Evolutionary conservation across 1,284 basidiomycete genomes (phyloP).

Genomic region (Cryptococcus maquisensis): DNA sequence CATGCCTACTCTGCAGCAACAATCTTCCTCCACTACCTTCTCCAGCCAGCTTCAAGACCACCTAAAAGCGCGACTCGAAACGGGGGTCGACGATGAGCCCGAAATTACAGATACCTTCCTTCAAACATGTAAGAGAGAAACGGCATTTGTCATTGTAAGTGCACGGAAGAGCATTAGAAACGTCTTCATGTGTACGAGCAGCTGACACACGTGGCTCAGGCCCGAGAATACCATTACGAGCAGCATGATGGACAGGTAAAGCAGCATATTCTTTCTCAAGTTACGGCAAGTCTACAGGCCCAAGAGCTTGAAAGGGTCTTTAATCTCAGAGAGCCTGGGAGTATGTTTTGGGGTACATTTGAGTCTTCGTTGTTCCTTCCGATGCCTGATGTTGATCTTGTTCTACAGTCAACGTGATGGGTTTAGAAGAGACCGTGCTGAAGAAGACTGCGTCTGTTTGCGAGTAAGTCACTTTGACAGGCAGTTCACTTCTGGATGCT

Average conservation of each 20-base stretch:
- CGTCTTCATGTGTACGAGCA: neutral
- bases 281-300: neutral
- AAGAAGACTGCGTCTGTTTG: neutral
- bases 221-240: neutral
- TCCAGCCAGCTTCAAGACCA: neutral
- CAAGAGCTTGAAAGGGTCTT: neutral
- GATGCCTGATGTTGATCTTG: neutral
- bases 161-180: neutral
- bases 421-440: neutral
- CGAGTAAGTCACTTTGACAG: conserved; percentile 1
- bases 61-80: neutral
- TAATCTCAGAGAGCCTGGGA: neutral
- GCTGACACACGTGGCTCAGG: neutral
- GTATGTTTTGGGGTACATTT: conserved; percentile 2
- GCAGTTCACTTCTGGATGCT: neutral
- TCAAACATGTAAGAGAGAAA: neutral
- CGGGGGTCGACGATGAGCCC: neutral
- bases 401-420: neutral
- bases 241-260: neutral
- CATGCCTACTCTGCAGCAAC: neutral
- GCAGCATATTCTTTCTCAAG: neutral
- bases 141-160: conserved; percentile 1
- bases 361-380: too few relatives aligned
- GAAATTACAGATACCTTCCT: conserved; percentile 1
- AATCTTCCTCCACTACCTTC: neutral